These are phyloP conservation scores for Tolypocladium nubicola DNA, from an alignment of 2,329 filamentous ascomycete species.

Conservation along the genomic window DNA sequence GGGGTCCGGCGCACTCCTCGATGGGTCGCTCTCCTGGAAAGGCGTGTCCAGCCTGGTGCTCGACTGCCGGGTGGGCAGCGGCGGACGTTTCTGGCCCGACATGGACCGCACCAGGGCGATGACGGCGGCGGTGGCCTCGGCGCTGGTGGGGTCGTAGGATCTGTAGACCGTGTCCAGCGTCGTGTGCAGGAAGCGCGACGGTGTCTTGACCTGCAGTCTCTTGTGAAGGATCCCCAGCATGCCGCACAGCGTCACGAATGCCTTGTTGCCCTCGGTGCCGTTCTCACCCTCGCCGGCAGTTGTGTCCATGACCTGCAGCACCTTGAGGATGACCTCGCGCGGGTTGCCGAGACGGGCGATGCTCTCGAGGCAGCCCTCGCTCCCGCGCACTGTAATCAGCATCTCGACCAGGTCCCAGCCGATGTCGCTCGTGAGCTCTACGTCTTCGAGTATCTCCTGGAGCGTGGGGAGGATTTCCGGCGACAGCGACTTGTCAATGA, in stretches of 20 bases:
- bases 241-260: constrained; percentile 59
- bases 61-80: constrained; percentile 47
- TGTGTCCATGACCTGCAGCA: constrained; percentile 61
- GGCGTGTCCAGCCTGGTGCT: constrained; percentile 44
- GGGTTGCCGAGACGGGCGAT: constrained; percentile 72
- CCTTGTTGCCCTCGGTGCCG: constrained; percentile 26
- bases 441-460: constrained; percentile 58
- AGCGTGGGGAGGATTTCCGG: constrained; percentile 56
- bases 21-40: constrained; percentile 42
- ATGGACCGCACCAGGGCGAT: constrained; percentile 62
- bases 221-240: constrained; percentile 65
- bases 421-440: constrained; percentile 60
- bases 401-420: constrained; percentile 78
- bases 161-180: constrained; percentile 63
- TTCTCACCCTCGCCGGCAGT: constrained; percentile 25
- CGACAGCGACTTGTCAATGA: constrained; percentile 63
- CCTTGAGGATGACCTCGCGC: constrained; percentile 70
- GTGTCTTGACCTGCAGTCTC: constrained; percentile 66
- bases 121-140: constrained; percentile 59
- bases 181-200: constrained; percentile 67
- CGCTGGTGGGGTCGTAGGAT: constrained; percentile 51
- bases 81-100: constrained; percentile 54
- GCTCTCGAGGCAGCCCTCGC: constrained; percentile 61
- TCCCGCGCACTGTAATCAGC: constrained; percentile 55
- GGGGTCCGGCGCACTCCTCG: constrained; percentile 49